Percentiles rank a stretch among this genome's conserved stretches.
These are phyloP conservation scores for Quercus variabilis DNA, from an alignment of 306 rosid genomes.

Conservation along the genomic window DNA sequence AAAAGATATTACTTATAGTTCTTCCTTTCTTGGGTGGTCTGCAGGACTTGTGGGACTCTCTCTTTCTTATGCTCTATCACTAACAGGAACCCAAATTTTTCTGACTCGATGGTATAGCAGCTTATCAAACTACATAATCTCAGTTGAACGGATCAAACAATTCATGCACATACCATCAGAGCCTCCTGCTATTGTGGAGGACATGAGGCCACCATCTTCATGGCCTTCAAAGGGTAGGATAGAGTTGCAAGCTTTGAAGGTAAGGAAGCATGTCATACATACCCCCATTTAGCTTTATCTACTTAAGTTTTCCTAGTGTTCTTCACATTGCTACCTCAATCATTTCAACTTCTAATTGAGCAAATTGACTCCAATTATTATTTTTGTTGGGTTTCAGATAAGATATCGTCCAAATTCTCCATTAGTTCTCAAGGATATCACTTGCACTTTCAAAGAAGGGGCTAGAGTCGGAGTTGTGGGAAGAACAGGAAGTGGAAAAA, in stretches of 20 bases:
- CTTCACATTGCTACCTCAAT: too few species aligned
- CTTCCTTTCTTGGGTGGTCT: not conserved
- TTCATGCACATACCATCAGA: constrained; percentile 64
- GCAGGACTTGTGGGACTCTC: constrained; percentile 80
- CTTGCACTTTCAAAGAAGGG: constrained; percentile 69
- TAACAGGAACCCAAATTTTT: constrained; percentile 40
- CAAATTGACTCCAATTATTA: not conserved
- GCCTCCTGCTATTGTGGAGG: constrained; percentile 59
- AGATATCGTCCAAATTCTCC: constrained; percentile 68
- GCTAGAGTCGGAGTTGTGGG: constrained; percentile 83
- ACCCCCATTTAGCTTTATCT: not conserved
- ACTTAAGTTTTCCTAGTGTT: not conserved
- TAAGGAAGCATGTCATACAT: not conserved
- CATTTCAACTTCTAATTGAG: too few species aligned
- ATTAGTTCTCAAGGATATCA: constrained; percentile 63
- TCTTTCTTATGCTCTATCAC: constrained; percentile 65
- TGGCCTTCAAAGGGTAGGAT: constrained; percentile 83
- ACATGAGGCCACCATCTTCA: constrained; percentile 57
- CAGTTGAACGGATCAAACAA: constrained; percentile 83
- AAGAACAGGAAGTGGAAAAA: constrained; percentile 89
- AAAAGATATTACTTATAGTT: not conserved
- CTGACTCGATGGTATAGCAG: constrained; percentile 48
- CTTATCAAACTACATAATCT: constrained; percentile 57
- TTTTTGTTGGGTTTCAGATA: constrained; percentile 41
- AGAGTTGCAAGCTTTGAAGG: constrained; percentile 59